These are phyloP conservation scores for Eutrema yunnanense DNA, from an alignment of 345 rosid genomes.

Conservation along the genomic window DNA sequence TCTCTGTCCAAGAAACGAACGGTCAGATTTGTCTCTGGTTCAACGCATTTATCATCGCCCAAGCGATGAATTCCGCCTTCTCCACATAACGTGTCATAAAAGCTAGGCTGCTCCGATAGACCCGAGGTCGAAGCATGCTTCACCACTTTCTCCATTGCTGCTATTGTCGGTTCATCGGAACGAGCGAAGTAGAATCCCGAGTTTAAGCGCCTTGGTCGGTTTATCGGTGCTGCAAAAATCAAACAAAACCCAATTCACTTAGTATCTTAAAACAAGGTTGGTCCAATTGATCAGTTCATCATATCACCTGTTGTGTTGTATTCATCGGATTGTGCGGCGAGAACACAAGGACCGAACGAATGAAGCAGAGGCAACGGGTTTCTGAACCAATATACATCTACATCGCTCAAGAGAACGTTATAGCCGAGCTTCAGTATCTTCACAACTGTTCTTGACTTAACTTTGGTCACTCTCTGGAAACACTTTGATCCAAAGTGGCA, in stretches of 20 bases:
- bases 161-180: slow-evolving; percentile 51
- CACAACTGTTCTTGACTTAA: slow-evolving; percentile 79
- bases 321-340: slow-evolving; percentile 81
- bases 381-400: slow-evolving; percentile 84
- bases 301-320: slow-evolving; percentile 61
- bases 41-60: slow-evolving; percentile 55
- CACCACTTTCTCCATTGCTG: slow-evolving; percentile 86
- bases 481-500: slow-evolving; percentile 93
- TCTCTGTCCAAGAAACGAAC: slow-evolving; percentile 73
- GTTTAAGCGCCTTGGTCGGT: slow-evolving; percentile 81
- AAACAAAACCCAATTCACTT: background rate
- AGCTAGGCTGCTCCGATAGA: slow-evolving; percentile 90
- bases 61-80: slow-evolving; percentile 59
- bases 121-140: slow-evolving; percentile 73
- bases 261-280: background rate
- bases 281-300: slow-evolving; percentile 1
- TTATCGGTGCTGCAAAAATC: slow-evolving; percentile 54
- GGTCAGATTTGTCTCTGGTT: slow-evolving; percentile 61
- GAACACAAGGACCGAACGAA: slow-evolving; percentile 68
- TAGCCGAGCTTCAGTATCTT: slow-evolving; percentile 81
- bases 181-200: slow-evolving; percentile 84
- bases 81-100: slow-evolving; percentile 85
- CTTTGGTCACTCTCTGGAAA: slow-evolving; percentile 90
- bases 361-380: slow-evolving; percentile 66
- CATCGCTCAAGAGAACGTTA: slow-evolving; percentile 84